phyloP scores from a whole-genome alignment of 2,329 filamentous ascomycete genomes.

The Botryotinia narcissicola region DNA sequence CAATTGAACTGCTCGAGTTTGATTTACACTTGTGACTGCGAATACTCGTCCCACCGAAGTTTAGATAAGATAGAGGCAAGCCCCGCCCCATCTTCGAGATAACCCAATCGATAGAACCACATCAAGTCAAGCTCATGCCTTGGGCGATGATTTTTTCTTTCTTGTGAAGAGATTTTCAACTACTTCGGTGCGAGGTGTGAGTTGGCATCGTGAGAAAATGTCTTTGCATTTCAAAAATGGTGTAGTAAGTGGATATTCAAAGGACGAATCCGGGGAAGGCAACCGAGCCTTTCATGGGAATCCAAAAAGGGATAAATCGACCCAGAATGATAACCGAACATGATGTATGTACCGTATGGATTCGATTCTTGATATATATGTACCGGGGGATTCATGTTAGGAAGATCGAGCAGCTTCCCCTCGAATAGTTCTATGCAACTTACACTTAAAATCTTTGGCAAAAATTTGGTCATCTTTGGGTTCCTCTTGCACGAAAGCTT shows the following conservation, averaged over 20 bases:
- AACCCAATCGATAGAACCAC: background rate
- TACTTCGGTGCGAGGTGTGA: background rate
- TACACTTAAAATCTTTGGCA: background rate
- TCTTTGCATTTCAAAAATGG: conserved; percentile 5
- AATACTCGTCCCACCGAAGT: background rate
- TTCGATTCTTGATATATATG: background rate
- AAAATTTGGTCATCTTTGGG: background rate
- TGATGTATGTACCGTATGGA: background rate
- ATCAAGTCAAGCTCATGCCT: background rate
- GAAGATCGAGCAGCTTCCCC: background rate
- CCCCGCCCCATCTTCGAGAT: conserved; percentile 1
- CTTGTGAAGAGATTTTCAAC: conserved; percentile 2
- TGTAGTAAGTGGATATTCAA: conserved; percentile 5
- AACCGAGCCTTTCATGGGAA: background rate
- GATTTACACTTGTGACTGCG: background rate
- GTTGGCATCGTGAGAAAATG: conserved; percentile 12
- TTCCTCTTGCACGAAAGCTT: background rate
- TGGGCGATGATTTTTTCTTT: background rate
- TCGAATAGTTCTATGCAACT: background rate
- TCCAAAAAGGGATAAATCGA: background rate
- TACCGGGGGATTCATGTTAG: background rate
- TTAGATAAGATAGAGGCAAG: conserved; percentile 3
- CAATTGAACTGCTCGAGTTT: background rate
- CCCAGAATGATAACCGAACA: background rate
- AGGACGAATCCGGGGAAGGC: conserved; percentile 16